These are phyloP conservation scores for Staphylotrichum tortipilum DNA, from an alignment of 495 filamentous ascomycete genomes.

Conservation along the genomic window DNA sequence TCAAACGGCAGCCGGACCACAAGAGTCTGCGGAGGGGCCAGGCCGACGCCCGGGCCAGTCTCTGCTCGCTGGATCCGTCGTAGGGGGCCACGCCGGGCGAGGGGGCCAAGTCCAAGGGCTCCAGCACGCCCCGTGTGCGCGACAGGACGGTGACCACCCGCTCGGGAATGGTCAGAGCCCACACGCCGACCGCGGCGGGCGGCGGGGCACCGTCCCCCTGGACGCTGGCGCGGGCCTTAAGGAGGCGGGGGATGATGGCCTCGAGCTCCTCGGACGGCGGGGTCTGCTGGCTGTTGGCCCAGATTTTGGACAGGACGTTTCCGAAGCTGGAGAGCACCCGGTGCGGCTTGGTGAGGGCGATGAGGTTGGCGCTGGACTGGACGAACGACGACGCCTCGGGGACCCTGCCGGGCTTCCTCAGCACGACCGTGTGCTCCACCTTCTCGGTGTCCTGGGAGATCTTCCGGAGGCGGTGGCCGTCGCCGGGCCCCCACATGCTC, in stretches of 20 bases:
- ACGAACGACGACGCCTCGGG: too few relatives aligned
- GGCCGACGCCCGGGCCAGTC: slow-evolving; percentile 1
- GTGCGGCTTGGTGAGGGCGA: slow-evolving; percentile 57
- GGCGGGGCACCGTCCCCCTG: not conserved
- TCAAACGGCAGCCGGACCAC: slow-evolving; percentile 45
- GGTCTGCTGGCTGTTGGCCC: slow-evolving; percentile 39
- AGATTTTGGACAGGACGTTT: slow-evolving; percentile 69
- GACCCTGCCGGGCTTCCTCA: not conserved
- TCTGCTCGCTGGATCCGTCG: slow-evolving; percentile 4
- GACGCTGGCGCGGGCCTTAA: slow-evolving; percentile 41
- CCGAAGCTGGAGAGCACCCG: slow-evolving; percentile 62
- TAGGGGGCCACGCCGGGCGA: too few relatives aligned
- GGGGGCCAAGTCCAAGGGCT: too few relatives aligned
- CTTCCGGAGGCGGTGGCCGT: slow-evolving; percentile 1
- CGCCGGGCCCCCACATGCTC: slow-evolving; percentile 42
- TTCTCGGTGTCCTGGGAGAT: slow-evolving; percentile 18
- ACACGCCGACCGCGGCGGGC: slow-evolving; percentile 51
- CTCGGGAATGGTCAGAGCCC: slow-evolving; percentile 61
- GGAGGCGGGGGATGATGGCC: slow-evolving; percentile 49
- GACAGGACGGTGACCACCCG: too few relatives aligned
- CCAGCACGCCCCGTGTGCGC: too few relatives aligned
- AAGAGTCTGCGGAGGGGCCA: slow-evolving; percentile 20
- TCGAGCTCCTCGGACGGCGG: slow-evolving; percentile 77
- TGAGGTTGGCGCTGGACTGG: slow-evolving; percentile 40
- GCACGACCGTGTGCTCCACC: slow-evolving; percentile 21